Conservation (phyloP, 1,284 basidiomycete genomes). For the Wallemia mellicola region DNA sequence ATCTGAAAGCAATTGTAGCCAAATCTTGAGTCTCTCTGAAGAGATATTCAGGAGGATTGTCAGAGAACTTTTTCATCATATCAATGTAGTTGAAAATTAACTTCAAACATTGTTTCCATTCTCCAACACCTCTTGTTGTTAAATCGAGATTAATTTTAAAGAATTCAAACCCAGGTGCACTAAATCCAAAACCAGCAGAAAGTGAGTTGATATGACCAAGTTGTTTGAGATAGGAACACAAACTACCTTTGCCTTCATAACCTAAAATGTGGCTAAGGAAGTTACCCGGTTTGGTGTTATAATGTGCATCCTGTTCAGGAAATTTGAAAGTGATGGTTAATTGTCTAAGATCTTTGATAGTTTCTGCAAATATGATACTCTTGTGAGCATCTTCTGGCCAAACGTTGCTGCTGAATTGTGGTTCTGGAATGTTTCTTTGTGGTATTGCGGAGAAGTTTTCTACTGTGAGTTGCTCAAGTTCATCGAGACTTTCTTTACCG, state of each 20-base stretch:
- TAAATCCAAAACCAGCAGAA: constrained; percentile 31
- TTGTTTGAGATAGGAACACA: constrained; percentile 69
- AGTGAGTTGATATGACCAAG: constrained; percentile 72
- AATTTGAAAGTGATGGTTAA: constrained; percentile 70
- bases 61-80: constrained; percentile 33
- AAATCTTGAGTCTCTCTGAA: constrained; percentile 53
- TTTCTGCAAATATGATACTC: constrained; percentile 60
- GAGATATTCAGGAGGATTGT: constrained; percentile 33
- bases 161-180: constrained; percentile 57
- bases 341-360: constrained; percentile 64
- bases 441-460: constrained; percentile 43
- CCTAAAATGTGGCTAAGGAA: constrained; percentile 70
- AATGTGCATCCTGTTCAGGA: constrained; percentile 48
- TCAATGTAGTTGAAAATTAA: constrained; percentile 56
- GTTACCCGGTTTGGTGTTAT: constrained; percentile 48
- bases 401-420: constrained; percentile 39
- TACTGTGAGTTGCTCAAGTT: constrained; percentile 37
- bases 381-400: constrained; percentile 28
- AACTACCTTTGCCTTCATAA: constrained; percentile 82
- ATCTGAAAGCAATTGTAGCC: constrained; percentile 49
- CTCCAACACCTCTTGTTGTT: constrained; percentile 61
- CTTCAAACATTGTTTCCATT: constrained; percentile 13
- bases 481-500: constrained; percentile 61
- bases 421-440: constrained; percentile 34
- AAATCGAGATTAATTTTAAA: constrained; percentile 60